These are phyloP conservation scores for Pichia ethanolica DNA, from an alignment of 805 yeast genomes.

Conservation along the genomic window DNA sequence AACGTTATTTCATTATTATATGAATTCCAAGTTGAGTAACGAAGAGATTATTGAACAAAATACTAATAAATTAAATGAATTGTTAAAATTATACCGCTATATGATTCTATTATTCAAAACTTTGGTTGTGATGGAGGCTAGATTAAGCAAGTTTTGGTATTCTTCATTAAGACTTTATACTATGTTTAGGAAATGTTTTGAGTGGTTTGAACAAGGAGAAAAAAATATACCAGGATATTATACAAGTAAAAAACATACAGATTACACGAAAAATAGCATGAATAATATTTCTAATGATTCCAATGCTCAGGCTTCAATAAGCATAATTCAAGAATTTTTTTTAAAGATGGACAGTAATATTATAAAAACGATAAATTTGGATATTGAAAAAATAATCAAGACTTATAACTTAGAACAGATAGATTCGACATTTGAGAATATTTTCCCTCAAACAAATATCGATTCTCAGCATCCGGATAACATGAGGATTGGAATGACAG, in stretches of 20 bases:
- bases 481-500: background rate
- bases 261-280: background rate
- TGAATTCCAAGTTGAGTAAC: background rate
- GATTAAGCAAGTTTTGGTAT: conserved; percentile 7
- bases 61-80: background rate
- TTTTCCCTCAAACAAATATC: background rate
- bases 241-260: background rate
- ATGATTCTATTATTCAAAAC: conserved; percentile 4
- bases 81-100: conserved; percentile 2
- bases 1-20: conserved; percentile 1
- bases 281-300: background rate
- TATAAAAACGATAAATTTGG: background rate
- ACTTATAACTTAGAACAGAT: background rate
- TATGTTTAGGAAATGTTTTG: conserved; percentile 5
- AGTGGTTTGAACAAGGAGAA: conserved; percentile 12
- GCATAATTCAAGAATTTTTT: background rate
- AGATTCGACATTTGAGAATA: background rate
- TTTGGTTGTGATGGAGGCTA: background rate
- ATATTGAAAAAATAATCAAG: background rate
- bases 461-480: too few relatives aligned
- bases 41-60: background rate
- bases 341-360: background rate
- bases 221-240: background rate
- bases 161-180: conserved; percentile 8
- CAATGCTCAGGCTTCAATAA: background rate